Base-by-base conservation (phyloP, 2,329 filamentous ascomycete species). In the Cladosporium oxysporum region DNA sequence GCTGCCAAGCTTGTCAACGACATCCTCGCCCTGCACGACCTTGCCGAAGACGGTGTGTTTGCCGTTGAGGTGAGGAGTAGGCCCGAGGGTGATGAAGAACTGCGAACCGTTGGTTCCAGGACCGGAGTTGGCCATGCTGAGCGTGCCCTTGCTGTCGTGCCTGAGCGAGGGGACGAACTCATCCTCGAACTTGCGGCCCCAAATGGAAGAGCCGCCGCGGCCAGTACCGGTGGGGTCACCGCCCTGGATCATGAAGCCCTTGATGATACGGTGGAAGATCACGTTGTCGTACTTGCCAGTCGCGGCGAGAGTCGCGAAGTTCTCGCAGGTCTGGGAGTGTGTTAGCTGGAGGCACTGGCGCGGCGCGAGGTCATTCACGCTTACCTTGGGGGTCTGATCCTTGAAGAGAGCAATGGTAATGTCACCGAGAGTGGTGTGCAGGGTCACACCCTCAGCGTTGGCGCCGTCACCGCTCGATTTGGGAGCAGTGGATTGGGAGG, bases 1-100 rank as follows among this genome's bases (percentile, higher is more conserved):
- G 65, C 93, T 77, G 0, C 93, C 94, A 91, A 98, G 3, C 88
- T 96, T 97, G 72, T 85, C 86, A 47, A 98, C 91, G 3, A 97
- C 88, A 66, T 97, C 92, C 87, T 97, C 91, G 44, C 94, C 93
- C 53, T 93, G 90, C 55, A 91, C 84, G 2, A 98, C 93, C 77
- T 91, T 89, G 62, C 94, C 95, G 74, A 98, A 98, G 23, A 98
- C 93, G 66, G 97, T 93, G 78, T 99, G 95, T 81, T 97, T 97
- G 76, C 87, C 87, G 79, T 98, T 91, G 23, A 98, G 82, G 76
- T 96, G 96, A 2, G 92, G 91, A 0, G 93, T 95, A 6, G 62
- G 69, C 1, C 67, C 69, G 14, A 74, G 68, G 0, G 93, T 98
- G 81, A 98, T 94, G 84, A 99, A 99, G 84, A 99, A 98, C 76